These are phyloP conservation scores for Diaporthe velutina DNA, from an alignment of 2,329 filamentous ascomycete genomes.

Conservation along the genomic window DNA sequence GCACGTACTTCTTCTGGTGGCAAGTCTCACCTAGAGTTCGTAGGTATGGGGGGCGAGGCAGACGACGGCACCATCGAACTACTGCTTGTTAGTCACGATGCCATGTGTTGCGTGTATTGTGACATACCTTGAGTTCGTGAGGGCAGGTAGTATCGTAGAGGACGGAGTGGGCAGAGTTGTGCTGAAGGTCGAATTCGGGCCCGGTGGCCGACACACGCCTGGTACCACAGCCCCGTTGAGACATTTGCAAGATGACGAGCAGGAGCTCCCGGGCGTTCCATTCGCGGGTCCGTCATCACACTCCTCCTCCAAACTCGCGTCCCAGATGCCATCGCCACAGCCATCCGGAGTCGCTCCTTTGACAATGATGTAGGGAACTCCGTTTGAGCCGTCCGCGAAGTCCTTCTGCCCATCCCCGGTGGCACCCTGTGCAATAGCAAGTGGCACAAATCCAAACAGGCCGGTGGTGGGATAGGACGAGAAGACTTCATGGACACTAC, in stretches of 20 bases:
- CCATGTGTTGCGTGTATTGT: not conserved
- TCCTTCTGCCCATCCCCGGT: conserved; percentile 49
- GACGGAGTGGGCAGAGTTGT: conserved; percentile 35
- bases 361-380: conserved; percentile 58
- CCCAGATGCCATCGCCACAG: conserved; percentile 54
- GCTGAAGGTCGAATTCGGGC: conserved; percentile 37
- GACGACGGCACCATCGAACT: conserved; percentile 27
- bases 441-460: conserved; percentile 51
- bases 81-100: not conserved
- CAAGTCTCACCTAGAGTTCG: conserved; percentile 31
- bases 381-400: conserved; percentile 52
- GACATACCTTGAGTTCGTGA: conserved; percentile 30
- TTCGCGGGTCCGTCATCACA: conserved; percentile 55
- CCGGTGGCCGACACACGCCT: conserved; percentile 42
- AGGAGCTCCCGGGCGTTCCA: conserved; percentile 49
- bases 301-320: conserved; percentile 52
- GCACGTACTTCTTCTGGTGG: not conserved
- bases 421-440: conserved; percentile 55
- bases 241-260: conserved; percentile 55
- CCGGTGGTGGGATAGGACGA: conserved; percentile 52
- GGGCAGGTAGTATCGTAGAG: not conserved
- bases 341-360: conserved; percentile 55
- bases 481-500: conserved; percentile 57
- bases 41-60: not conserved
- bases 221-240: conserved; percentile 46